A percentile compares a stretch with the other conserved stretches of the same genome.
Evolutionary conservation across 2,329 filamentous ascomycete species (phyloP).

Genomic region (Pseudogymnoascus pannorum): DNA sequence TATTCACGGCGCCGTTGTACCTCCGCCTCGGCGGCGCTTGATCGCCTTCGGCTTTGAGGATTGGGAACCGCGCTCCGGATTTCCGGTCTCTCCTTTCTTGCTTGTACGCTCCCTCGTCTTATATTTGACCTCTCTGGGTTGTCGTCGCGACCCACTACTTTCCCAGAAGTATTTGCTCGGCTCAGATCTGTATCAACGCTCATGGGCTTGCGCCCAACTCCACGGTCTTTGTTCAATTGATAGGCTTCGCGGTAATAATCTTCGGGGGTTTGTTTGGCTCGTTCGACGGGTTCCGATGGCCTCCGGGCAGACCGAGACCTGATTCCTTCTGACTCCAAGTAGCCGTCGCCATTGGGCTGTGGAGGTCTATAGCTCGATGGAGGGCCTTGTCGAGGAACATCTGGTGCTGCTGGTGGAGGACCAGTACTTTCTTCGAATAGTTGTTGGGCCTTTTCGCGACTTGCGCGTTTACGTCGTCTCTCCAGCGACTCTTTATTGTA

Average conservation of each 20-base stretch:
- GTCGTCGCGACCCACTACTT: conserved; percentile 15
- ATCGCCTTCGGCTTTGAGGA: conserved; percentile 28
- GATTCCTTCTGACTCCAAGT: not conserved
- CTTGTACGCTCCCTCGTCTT: conserved; percentile 15
- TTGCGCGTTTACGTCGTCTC: conserved; percentile 37
- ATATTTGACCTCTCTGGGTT: conserved; percentile 5
- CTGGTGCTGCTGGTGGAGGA: conserved; percentile 47
- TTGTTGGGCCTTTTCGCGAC: conserved; percentile 36
- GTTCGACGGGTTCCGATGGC: conserved; percentile 23
- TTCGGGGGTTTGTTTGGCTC: conserved; percentile 14
- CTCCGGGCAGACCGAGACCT: conserved; percentile 24
- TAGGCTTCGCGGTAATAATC: conserved; percentile 4
- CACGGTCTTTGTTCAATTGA: not conserved
- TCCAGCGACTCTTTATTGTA: conserved; percentile 38
- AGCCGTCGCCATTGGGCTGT: conserved; percentile 32
- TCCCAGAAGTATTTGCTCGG: not conserved
- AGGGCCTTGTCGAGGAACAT: conserved; percentile 49
- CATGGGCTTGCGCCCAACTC: not conserved
- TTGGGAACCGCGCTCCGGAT: conserved; percentile 17
- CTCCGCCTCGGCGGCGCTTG: conserved; percentile 27
- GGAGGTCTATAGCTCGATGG: conserved; percentile 50
- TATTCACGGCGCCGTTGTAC: conserved; percentile 46
- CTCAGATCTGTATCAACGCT: not conserved
- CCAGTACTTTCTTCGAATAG: conserved; percentile 23
- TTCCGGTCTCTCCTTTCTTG: conserved; percentile 16